Evolutionary conservation across 2,329 filamentous ascomycete genomes (phyloP), one percentile per base, ranked within the genome.

Genomic region (Akanthomyces muscarius): DNA sequence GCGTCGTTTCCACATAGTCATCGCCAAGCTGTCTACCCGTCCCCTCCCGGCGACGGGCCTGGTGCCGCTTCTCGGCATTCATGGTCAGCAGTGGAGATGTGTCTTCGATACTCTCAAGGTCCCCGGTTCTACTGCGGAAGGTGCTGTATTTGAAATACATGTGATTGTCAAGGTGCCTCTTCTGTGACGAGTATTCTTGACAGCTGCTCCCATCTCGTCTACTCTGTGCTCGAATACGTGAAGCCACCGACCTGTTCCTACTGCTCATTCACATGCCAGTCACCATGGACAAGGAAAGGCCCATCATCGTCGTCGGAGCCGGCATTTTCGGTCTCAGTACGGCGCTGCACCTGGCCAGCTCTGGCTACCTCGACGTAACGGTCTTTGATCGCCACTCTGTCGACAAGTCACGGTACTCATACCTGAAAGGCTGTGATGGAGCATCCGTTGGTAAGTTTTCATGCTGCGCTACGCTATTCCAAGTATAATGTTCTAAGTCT

Each of bases 301-400:
- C 56, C 3, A 51, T 59, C 36, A 30, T 59, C 56, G 30, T 59
- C 36, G 56, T 59, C 16, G 56, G 56, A 1, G 56, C 56, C 36
- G 56, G 45, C 36, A 48, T 68, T 54, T 74, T 76, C 7, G 75
- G 75, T 3, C 71, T 75, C 4, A 72, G 73, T 16, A 76, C 75
- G 5, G 75, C 71, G 1, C 65, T 69, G 11, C 71, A 73, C 59
- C 68, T 73, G n/a, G 66, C 69, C 5, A 65, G 64, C 23, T 68
- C 76, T 14, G 81, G 80, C 3, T 84, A 81, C 66, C 71, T 21
- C 3, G 71, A 79, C 62, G 72, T 83, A n/a, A 81, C 74, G 2
- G 75, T 83, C 16, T 74, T 83, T 38, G 81, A 84, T 66, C 74
- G 74, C 64, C 77, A 83, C 65, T 45, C 77, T 5, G 78, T 80